These are phyloP conservation scores for Flueggea neowawraea DNA, from an alignment of 441 rosid genomes.

Conservation along the genomic window DNA sequence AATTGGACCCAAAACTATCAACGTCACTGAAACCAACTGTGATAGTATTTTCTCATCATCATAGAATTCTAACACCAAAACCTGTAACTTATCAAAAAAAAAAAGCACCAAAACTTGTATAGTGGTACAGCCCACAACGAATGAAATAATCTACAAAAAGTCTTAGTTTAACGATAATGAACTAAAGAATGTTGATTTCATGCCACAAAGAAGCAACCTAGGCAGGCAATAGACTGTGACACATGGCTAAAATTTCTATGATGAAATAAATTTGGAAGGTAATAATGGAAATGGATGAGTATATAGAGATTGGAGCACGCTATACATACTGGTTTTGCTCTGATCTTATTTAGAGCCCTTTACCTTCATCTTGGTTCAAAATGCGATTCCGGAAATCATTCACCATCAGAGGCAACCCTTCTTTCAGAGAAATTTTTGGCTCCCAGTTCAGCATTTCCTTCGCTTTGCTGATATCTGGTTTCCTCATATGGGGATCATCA, in stretches of 20 bases:
- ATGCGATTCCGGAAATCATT: constrained; percentile 87
- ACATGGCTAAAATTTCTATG: constrained; percentile 16
- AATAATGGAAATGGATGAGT: constrained; percentile 15
- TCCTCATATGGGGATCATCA: constrained; percentile 95
- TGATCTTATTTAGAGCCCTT: constrained; percentile 37
- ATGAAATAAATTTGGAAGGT: constrained; percentile 7
- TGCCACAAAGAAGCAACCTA: constrained; percentile 9
- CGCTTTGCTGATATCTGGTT: constrained; percentile 93
- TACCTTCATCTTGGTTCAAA: constrained; percentile 84
- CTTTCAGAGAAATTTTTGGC: constrained; percentile 77
- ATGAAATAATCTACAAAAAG: not conserved
- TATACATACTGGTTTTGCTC: constrained; percentile 31
- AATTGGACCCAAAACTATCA: no score
- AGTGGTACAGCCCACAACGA: not conserved
- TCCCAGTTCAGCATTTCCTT: constrained; percentile 91
- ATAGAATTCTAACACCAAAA: no score
- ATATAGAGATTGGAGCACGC: constrained; percentile 18
- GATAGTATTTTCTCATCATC: no score
- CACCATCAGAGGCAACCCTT: constrained; percentile 93
- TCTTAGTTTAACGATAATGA: constrained; percentile 2
- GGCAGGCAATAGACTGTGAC: constrained; percentile 2
- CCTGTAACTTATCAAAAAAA: no score
- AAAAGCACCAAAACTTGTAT: no score
- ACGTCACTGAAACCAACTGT: no score
- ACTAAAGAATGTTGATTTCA: constrained; percentile 9